Base-by-base conservation (phyloP, 139 green algal species). In the Klebsormidium nitens region DNA sequence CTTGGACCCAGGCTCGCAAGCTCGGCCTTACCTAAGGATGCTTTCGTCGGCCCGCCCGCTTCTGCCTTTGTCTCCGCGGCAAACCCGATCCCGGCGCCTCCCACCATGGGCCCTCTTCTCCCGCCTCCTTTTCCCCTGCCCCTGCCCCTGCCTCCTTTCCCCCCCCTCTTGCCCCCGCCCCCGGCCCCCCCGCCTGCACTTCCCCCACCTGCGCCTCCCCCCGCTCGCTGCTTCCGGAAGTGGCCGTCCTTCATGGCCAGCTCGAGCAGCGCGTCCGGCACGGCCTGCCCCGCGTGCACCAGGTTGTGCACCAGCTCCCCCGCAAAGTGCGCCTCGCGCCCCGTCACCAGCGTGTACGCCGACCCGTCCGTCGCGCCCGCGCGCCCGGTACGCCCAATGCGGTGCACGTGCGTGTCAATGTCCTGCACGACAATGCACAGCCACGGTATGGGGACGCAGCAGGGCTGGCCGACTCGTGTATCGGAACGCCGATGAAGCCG, bases 361-460 rank as follows among this genome's bases (percentile, higher is more conserved):
- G 79, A 44, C 11, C 94, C 93, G 46, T 95, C 91, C 81, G 89
- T 95, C 77, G 95, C 90, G 14, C 93, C 93, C 1, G 92, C 92
- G 36, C 93, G 83, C 1, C 93, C 94, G 1, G 93, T 98, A 64
- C 93, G 86, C 1, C 93, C 93, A 44, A 97, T 83, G 23, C 91
- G 78, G 80, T 97, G 92, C 59, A 96, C 88, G 81, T 97, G 87
- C 28, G 85, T 90, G 68, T 96, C 88, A 2, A 93, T 84, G 73
- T 95, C 87, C 57, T n/a, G n/a, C n/a, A n/a, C n/a, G n/a, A n/a
- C n/a, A n/a, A n/a, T n/a, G n/a, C n/a, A n/a, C n/a, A n/a, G n/a
- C n/a, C n/a, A n/a, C n/a, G n/a, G n/a, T n/a, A n/a, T n/a, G n/a
- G n/a, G n/a, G n/a, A n/a, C n/a, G n/a, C n/a, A n/a, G n/a, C n/a